Base-by-base conservation (phyloP, 2,329 filamentous ascomycete species). In the Trichoderma atroviride region DNA sequence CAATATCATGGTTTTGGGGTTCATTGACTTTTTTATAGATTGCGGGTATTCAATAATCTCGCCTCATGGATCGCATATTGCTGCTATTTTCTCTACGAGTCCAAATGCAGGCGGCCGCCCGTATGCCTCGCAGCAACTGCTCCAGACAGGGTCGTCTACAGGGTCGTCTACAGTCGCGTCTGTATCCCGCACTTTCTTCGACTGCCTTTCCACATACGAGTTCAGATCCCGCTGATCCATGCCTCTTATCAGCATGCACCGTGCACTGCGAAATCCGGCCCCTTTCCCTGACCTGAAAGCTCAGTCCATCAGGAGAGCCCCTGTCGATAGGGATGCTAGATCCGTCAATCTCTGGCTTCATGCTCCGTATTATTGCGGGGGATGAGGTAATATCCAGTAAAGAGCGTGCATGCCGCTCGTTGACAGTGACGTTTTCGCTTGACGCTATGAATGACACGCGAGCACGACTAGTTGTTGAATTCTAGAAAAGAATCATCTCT, bases 211-310 rank as follows among this genome's bases (percentile, higher is more conserved):
- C n/a, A 22, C 40, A 13, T 27, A 27, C 40, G 40, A n/a, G 19
- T 66, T 22, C 47, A 53, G 9, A 64, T 68, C 22, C 40, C 31
- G 67, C 53, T 27, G 67, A 69, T 64, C 67, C 58, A 40, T 59
- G 43, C 65, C 60, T 52, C 65, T 62, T 58, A 35, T 57, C 58
- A 43, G 14, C 52, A 50, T 63, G 59, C 68, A 63, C 52, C 53
- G 53, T 64, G 27, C 60, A 59, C 68, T 43, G 53, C 68, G 59
- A 43, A 62, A 14, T 31, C 60, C 43, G 22, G 59, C 11, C 55
- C 22, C 59, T 53, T 50, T 59, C 37, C 43, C 19, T 58, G 29
- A 53, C 60, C 60, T 69, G 68, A 64, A 64, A 63, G 59, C 60
- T 64, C 53, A 58, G 59, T 24, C 53, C 59, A 64, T 68, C 59